phyloP scores from a whole-genome alignment of 306 rosid genomes.

The Malus asiatica region DNA sequence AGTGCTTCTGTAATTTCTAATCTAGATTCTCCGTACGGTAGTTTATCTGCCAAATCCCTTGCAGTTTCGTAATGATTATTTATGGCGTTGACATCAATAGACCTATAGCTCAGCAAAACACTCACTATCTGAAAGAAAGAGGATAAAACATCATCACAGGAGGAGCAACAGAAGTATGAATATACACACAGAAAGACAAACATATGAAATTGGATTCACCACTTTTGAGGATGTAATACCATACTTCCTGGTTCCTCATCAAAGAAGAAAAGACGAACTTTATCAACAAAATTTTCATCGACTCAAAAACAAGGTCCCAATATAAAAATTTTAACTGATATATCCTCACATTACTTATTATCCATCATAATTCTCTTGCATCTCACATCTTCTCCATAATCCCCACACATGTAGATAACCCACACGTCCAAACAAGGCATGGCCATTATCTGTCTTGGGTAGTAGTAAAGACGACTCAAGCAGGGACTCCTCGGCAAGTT shows the following conservation, averaged over 20 bases:
- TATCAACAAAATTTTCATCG: background rate
- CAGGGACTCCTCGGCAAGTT: background rate
- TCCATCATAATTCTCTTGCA: background rate
- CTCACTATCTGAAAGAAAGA: conserved; percentile 51
- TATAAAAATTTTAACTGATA: background rate
- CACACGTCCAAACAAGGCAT: background rate
- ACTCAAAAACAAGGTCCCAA: background rate
- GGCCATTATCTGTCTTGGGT: background rate
- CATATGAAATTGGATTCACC: background rate
- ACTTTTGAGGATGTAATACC: background rate
- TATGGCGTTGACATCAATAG: conserved; percentile 66
- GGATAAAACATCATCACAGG: conserved; percentile 13
- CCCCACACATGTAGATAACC: background rate
- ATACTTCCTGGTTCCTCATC: background rate
- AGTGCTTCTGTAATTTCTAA: conserved; percentile 66
- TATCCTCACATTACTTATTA: background rate
- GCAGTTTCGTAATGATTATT: conserved; percentile 77
- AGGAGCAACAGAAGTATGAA: too few relatives aligned
- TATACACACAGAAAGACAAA: background rate
- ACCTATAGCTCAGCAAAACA: conserved; percentile 48
- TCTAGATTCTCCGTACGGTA: conserved; percentile 63
- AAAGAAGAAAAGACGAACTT: background rate
- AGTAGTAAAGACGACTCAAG: background rate
- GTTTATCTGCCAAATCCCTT: conserved; percentile 86
- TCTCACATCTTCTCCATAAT: background rate